These are phyloP conservation scores for Astrocystis sublimbata DNA, from an alignment of 495 filamentous ascomycete genomes.

Conservation along the genomic window DNA sequence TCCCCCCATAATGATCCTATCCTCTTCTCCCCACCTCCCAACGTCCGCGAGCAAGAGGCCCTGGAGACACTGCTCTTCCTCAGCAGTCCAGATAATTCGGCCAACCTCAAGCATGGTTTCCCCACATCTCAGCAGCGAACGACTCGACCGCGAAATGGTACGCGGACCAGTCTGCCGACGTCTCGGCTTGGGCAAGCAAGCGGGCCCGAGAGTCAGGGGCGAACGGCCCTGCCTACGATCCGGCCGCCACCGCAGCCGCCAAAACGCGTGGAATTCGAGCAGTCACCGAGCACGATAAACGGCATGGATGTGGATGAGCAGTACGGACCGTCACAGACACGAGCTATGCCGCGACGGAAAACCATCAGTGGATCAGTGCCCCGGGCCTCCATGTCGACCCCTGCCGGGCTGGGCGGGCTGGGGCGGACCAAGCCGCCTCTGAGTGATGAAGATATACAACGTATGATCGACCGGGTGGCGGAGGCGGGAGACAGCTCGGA, in stretches of 20 bases:
- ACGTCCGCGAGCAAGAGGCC: constrained; percentile 76
- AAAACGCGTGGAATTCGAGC: constrained; percentile 52
- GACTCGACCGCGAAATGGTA: constrained; percentile 22
- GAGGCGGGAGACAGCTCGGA: constrained; percentile 49
- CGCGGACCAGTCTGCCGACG: constrained; percentile 44
- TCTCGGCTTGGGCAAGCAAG: constrained; percentile 27
- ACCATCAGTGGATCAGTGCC: constrained; percentile 35
- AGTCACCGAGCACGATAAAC: constrained; percentile 35
- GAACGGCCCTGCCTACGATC: constrained; percentile 48
- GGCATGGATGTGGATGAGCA: constrained; percentile 49
- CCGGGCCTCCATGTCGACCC: constrained; percentile 39
- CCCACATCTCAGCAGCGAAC: constrained; percentile 31
- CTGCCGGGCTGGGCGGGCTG: constrained; percentile 39
- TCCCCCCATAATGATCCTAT: constrained; percentile 66
- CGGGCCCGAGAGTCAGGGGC: constrained; percentile 30
- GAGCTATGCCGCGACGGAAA: constrained; percentile 45
- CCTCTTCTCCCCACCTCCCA: constrained; percentile 49
- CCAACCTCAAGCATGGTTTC: constrained; percentile 54
- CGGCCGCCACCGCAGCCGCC: constrained; percentile 38
- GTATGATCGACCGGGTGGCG: constrained; percentile 47
- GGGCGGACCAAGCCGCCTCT: constrained; percentile 37
- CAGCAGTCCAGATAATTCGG: constrained; percentile 79
- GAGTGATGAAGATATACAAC: constrained; percentile 47
- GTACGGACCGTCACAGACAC: constrained; percentile 33
- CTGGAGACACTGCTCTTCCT: constrained; percentile 85